Evolutionary conservation across 257 asterid genomes (phyloP).

Genomic region (Agastache rugosa): DNA sequence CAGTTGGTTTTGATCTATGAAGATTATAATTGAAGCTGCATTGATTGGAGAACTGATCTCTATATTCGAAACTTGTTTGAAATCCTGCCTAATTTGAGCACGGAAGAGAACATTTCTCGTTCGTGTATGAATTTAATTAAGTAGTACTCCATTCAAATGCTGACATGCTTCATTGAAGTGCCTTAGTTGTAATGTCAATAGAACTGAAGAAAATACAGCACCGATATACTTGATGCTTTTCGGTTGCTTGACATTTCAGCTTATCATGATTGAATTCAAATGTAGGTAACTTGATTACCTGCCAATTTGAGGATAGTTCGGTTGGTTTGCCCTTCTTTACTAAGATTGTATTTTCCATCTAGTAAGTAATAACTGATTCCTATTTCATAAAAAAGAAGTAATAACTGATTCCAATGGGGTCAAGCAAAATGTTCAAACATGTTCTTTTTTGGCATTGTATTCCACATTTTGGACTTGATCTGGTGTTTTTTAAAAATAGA

Average conservation of each 20-base stretch:
- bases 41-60: not conserved
- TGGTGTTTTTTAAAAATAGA: not conserved
- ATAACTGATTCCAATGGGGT: not conserved
- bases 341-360: too few relatives aligned
- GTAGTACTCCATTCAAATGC: slow-evolving; percentile 9
- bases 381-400: too few relatives aligned
- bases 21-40: not conserved
- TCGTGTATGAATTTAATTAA: not conserved
- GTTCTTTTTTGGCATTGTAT: not conserved
- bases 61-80: not conserved
- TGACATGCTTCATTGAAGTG: slow-evolving; percentile 13
- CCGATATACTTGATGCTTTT: not conserved
- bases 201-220: slow-evolving; percentile 2
- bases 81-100: not conserved
- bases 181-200: not conserved
- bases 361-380: not conserved
- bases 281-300: not conserved
- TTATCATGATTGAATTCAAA: slow-evolving; percentile 1
- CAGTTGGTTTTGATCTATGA: slow-evolving; percentile 4
- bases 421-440: not conserved
- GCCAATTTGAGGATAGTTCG: not conserved
- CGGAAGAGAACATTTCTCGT: not conserved
- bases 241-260: not conserved
- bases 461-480: not conserved
- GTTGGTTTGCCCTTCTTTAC: too few relatives aligned